phyloP scores from a whole-genome alignment of 768 basidiomycete genomes.

The Collybiopsis confluens region DNA sequence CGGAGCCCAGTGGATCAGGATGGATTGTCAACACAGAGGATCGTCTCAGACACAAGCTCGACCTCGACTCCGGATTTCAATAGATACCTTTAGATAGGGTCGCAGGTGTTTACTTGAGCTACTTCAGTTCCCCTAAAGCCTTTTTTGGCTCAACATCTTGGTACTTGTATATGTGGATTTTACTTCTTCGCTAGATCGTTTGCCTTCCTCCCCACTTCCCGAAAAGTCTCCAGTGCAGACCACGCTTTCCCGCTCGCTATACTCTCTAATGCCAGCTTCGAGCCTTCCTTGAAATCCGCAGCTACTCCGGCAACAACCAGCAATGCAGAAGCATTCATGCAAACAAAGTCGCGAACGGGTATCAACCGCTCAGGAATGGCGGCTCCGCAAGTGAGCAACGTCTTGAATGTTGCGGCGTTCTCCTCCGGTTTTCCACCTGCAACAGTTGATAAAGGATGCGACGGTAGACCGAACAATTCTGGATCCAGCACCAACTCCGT shows the following conservation, averaged over 20 bases:
- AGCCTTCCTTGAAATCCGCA: slow-evolving; percentile 64
- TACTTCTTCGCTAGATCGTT: no score
- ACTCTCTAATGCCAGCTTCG: slow-evolving; percentile 59
- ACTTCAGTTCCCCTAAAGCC: no score
- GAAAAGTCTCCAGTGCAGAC: slow-evolving; percentile 25
- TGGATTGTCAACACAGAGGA: no score
- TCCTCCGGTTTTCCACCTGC: slow-evolving; percentile 68
- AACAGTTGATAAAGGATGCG: slow-evolving; percentile 69
- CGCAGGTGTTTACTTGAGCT: no score
- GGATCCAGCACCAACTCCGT: slow-evolving; percentile 61
- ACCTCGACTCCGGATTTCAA: no score
- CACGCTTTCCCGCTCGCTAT: slow-evolving; percentile 21
- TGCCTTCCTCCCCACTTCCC: slow-evolving; percentile 3
- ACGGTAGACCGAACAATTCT: slow-evolving; percentile 69
- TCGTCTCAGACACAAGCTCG: no score
- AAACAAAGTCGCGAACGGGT: slow-evolving; percentile 79
- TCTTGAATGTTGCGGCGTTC: slow-evolving; percentile 73
- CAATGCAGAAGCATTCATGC: slow-evolving; percentile 87
- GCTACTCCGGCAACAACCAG: slow-evolving; percentile 82
- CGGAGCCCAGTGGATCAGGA: no score
- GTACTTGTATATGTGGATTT: no score
- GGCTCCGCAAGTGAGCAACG: slow-evolving; percentile 56
- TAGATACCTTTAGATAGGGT: no score
- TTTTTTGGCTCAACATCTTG: no score
- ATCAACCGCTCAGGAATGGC: slow-evolving; percentile 51